Base-by-base conservation (phyloP, 768 basidiomycete species). In the Tephrocybe sp. region DNA sequence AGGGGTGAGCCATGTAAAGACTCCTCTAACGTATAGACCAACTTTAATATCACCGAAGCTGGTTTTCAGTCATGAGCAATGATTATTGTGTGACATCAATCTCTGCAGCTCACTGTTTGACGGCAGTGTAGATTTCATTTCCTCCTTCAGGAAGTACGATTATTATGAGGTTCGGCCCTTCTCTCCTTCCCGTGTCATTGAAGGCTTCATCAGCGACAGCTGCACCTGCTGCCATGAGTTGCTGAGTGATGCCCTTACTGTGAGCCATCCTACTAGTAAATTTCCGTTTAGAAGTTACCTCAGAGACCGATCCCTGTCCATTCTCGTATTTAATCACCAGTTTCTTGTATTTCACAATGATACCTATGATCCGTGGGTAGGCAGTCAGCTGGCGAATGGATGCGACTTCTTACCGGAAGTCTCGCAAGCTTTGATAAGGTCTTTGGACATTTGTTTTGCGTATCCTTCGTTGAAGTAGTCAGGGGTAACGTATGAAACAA, bases 51-150 rank as follows among this genome's bases (percentile, higher is more conserved):
- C 88, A 3, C 88, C 89, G 39, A 87, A 89, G 60, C 49, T 38
- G 39, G 9, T 6, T 26, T 26, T 26, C 26, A 50, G 16, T 19
- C 10, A 36, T 31, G 35, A 31, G 16, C 16, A 10, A 30, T 48
- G 34, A 76, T 10, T 11, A 45, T 13, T 5, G 1, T 43, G 10
- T 33, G 16, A 31, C 35, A 16, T 11, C 36, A 42, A 20, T 3
- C n/a, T 26, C 4, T 26, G 26, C 34, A 2, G 40, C 84, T 55
- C 62, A 92, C 89, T 91, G 81, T 64, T 92, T 93, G 10, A 91
- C 79, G 3, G 80, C 80, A 9, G 76, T 83, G 57, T 92, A 92
- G 1, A 91, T 79, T 34, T 91, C 85, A 19, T 85, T 81, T 0
- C 82, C 83, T 0, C 75, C 78, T 39, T 89, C 85, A 0, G 89